A percentile compares a stretch with the other conserved stretches of the same genome.
Evolutionary conservation across 495 filamentous ascomycete genomes (phyloP).

Genomic region (Amphirosellinia nigrospora): DNA sequence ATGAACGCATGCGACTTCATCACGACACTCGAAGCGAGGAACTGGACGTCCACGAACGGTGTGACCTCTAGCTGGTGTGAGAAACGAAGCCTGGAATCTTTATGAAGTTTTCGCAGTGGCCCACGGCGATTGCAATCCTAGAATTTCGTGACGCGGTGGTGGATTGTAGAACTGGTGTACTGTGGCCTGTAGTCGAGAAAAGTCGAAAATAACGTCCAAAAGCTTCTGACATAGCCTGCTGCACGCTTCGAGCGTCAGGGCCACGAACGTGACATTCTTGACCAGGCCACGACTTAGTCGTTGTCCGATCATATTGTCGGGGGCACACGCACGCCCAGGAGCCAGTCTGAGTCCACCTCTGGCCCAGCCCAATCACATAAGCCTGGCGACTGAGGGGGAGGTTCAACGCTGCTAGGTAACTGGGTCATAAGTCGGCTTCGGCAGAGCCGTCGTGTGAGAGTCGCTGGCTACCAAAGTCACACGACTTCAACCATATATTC

Average conservation of each 20-base stretch:
- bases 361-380: conserved; percentile 53
- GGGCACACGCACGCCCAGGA: conserved; percentile 64
- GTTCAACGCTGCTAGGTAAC: conserved; percentile 53
- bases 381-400: conserved; percentile 51
- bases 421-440: conserved; percentile 63
- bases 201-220: conserved; percentile 61
- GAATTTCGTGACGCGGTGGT: conserved; percentile 47
- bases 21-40: conserved; percentile 65
- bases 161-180: conserved; percentile 38
- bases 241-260: conserved; percentile 65
- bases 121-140: conserved; percentile 63
- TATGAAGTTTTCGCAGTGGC: conserved; percentile 73
- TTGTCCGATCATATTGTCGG: conserved; percentile 60
- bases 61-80: conserved; percentile 67
- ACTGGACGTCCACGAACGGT: conserved; percentile 69
- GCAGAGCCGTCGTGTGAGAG: conserved; percentile 45
- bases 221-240: conserved; percentile 60
- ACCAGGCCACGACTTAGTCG: conserved; percentile 72
- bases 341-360: conserved; percentile 55
- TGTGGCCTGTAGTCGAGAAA: conserved; percentile 39
- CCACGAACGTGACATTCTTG: conserved; percentile 62
- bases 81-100: conserved; percentile 67
- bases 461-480: conserved; percentile 54
- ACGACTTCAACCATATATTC: conserved; percentile 63
- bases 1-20: conserved; percentile 65